Base-by-base conservation (phyloP, 805 yeast genomes). In the Kodamaea laetipori region DNA sequence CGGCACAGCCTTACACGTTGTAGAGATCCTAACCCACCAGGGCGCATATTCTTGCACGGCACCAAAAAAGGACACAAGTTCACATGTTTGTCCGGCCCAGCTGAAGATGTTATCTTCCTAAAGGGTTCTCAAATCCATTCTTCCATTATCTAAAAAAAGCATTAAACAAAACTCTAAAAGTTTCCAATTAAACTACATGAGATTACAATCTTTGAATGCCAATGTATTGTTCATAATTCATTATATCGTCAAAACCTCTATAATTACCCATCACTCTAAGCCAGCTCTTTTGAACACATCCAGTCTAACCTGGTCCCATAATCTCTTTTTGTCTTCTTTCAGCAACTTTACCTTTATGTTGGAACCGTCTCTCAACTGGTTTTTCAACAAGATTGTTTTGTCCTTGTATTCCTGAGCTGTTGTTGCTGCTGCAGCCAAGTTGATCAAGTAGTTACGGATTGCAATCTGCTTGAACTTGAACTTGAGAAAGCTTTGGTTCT, bases 361-460 rank as follows among this genome's bases (percentile, higher is more conserved):
- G 33, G 39, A 19, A 10, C 38, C 40, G 23, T 42, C 46, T 44
- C 55, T 57, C 41, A 64, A 50, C 25, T 53, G 52, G 33, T 52
- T 48, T 51, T 67, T 69, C 37, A 70, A 43, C 9, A 58, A 62
- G 42, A 67, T 72, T 3, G 66, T 46, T 49, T 66, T 65, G 36
- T 67, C 50, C 47, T 74, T 69, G 53, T 73, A 76, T 51, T 76
- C 81, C 46, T 71, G 67, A 6, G 78, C 73, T 0, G 81, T 76
- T 33, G 79, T 76, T 6, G 79, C 74, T 3, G 81, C 81, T 9
- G 79, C 81, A 9, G 78, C 71, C 43, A 77, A 57, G 55, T 77
- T 77, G n/a, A 77, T 64, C 44, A 77, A 61, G 48, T 73, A 77
- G 56, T 77, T 76, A 40, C 79, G 55, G 23, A 76, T 54, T 4